Conservation (phyloP, 345 rosid genomes). For the Eucalyptus marginata region DNA sequence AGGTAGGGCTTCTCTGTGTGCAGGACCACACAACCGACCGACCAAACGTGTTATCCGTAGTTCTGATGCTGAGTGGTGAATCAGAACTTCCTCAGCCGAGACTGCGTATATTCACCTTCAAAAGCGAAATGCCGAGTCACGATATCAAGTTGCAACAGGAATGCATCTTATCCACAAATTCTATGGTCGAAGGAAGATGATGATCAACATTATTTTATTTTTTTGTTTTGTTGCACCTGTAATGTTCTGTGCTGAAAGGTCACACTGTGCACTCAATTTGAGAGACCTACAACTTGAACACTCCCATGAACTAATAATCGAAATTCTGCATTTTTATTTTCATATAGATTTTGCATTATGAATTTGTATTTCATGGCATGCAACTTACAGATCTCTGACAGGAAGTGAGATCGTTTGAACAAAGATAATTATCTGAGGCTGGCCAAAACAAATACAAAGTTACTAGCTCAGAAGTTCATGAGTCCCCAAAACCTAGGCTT, state of each 20-base stretch:
- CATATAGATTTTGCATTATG: background rate
- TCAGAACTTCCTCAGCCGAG: background rate
- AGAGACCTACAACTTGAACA: background rate
- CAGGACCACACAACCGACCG: conserved; percentile 4
- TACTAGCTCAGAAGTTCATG: background rate
- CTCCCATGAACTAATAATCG: background rate
- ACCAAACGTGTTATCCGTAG: conserved; percentile 11
- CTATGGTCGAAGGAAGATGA: background rate
- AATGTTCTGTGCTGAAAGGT: background rate
- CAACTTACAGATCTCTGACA: background rate
- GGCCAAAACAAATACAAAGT: background rate
- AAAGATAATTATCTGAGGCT: background rate
- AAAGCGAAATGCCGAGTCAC: background rate
- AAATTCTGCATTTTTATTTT: background rate
- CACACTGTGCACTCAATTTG: background rate
- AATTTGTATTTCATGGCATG: background rate
- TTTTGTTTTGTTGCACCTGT: background rate
- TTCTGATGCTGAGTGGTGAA: background rate
- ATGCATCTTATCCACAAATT: background rate
- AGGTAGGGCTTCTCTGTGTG: background rate
- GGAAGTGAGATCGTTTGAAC: background rate
- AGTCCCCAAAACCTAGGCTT: background rate
- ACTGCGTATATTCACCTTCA: background rate
- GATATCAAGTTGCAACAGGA: background rate
- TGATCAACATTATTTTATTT: fast-evolving